Percentiles rank a stretch among this genome's conserved stretches.
Evolutionary conservation across 805 yeast species (phyloP).

Genomic region (Candida chauliodis): DNA sequence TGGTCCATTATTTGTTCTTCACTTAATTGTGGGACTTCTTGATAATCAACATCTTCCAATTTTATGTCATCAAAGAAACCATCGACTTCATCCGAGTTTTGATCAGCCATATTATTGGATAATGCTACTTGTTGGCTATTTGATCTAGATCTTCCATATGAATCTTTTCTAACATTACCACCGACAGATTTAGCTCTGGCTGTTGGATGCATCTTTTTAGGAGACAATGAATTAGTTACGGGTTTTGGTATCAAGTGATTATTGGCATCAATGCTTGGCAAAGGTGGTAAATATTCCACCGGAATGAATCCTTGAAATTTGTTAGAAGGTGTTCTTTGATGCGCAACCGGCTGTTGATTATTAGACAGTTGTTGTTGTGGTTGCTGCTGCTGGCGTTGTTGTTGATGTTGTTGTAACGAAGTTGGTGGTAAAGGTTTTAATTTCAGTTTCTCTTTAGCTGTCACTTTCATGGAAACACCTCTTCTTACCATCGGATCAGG

Average conservation of each 20-base stretch:
- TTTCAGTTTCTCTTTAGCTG: slow-evolving; percentile 48
- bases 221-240: slow-evolving; percentile 2
- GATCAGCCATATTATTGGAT: slow-evolving; percentile 37
- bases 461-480: slow-evolving; percentile 60
- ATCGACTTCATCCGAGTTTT: slow-evolving; percentile 49
- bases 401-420: slow-evolving; percentile 16
- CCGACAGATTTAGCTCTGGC: slow-evolving; percentile 88
- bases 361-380: not conserved
- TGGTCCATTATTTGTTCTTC: slow-evolving; percentile 42
- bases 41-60: slow-evolving; percentile 33
- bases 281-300: slow-evolving; percentile 42
- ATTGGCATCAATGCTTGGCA: slow-evolving; percentile 35
- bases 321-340: slow-evolving; percentile 49
- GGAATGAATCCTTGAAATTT: slow-evolving; percentile 39
- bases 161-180: slow-evolving; percentile 65
- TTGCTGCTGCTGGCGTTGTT: no score
- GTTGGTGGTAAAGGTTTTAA: slow-evolving; percentile 5
- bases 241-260: slow-evolving; percentile 18
- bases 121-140: slow-evolving; percentile 24
- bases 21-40: slow-evolving; percentile 32
- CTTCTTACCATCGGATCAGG: slow-evolving; percentile 50
- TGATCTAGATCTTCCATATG: slow-evolving; percentile 21
- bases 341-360: slow-evolving; percentile 12
- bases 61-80: slow-evolving; percentile 58
- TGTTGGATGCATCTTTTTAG: slow-evolving; percentile 60